Percentiles rank a stretch among this genome's conserved stretches.
phyloP scores from a whole-genome alignment of 805 yeast genomes.

The Nematodospora valgi region DNA sequence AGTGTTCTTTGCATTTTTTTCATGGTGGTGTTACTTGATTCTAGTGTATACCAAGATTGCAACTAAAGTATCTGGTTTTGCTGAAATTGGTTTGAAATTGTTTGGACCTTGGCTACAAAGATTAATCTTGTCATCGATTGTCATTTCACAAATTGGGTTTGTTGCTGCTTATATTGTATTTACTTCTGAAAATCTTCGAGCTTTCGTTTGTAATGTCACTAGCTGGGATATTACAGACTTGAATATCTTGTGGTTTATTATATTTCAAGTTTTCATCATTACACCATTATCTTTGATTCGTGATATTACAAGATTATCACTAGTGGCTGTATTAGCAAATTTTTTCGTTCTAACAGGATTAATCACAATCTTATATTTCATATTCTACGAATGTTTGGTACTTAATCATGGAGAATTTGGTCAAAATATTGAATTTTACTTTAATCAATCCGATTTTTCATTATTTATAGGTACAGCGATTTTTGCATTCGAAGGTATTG shows the following conservation, averaged over 20 bases:
- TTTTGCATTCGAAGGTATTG: conserved; percentile 87
- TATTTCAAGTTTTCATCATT: conserved; percentile 54
- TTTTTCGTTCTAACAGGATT: conserved; percentile 65
- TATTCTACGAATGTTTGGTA: conserved; percentile 42
- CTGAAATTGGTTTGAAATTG: conserved; percentile 64
- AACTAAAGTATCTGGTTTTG: conserved; percentile 69
- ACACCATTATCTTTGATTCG: conserved; percentile 70
- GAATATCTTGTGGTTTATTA: conserved; percentile 42
- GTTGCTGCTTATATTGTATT: conserved; percentile 79
- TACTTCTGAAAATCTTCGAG: conserved; percentile 67
- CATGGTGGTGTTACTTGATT: conserved; percentile 76
- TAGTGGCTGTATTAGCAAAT: conserved; percentile 71
- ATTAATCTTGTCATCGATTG: conserved; percentile 59
- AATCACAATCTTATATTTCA: conserved; percentile 57
- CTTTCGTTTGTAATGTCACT: conserved; percentile 56
- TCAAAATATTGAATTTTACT: conserved; percentile 44
- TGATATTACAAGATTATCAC: conserved; percentile 70
- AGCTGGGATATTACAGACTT: conserved; percentile 36
- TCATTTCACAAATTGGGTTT: conserved; percentile 74
- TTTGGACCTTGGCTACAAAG: conserved; percentile 67
- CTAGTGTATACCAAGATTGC: conserved; percentile 56
- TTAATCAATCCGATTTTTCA: conserved; percentile 61
- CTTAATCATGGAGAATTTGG: conserved; percentile 33
- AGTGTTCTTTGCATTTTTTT: conserved; percentile 60
- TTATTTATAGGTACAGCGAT: conserved; percentile 80